Percentiles rank a stretch among this genome's conserved stretches.
Evolutionary conservation across 2,329 filamentous ascomycete species (phyloP).

Genomic region (Zymoseptoria ardabiliae): DNA sequence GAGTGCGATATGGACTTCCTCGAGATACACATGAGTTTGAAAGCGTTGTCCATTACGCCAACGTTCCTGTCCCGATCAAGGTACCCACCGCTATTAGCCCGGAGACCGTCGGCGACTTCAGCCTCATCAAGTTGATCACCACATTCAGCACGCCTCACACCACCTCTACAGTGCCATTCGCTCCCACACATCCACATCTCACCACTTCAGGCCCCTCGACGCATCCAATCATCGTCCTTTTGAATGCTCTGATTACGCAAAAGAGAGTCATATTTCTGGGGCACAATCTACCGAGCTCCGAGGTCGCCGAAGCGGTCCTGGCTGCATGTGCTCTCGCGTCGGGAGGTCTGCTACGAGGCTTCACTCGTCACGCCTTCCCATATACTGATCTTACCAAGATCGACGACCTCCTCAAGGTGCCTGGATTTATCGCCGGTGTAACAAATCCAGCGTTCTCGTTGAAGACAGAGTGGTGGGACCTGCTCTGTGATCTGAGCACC

Average conservation of each 20-base stretch:
- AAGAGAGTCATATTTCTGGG: slow-evolving; percentile 95
- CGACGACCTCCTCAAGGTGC: slow-evolving; percentile 89
- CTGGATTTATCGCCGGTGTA: slow-evolving; percentile 94
- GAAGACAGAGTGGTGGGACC: slow-evolving; percentile 96
- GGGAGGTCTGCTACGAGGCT: slow-evolving; percentile 84
- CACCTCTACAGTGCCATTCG: slow-evolving; percentile 77
- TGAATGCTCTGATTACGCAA: slow-evolving; percentile 91
- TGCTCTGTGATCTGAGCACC: slow-evolving; percentile 85
- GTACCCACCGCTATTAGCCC: slow-evolving; percentile 88
- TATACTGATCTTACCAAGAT: slow-evolving; percentile 98
- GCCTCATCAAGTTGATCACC: slow-evolving; percentile 91
- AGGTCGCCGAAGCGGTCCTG: slow-evolving; percentile 95
- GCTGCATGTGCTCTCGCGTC: slow-evolving; percentile 93
- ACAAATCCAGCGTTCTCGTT: slow-evolving; percentile 94
- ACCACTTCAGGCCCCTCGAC: slow-evolving; percentile 86
- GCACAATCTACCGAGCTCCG: slow-evolving; percentile 88
- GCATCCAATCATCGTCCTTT: slow-evolving; percentile 88
- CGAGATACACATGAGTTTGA: slow-evolving; percentile 97
- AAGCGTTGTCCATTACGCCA: slow-evolving; percentile 90
- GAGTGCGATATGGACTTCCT: slow-evolving; percentile 62
- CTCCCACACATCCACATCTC: slow-evolving; percentile 72
- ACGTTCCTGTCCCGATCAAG: slow-evolving; percentile 93
- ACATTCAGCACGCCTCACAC: slow-evolving; percentile 80
- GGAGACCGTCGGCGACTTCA: slow-evolving; percentile 96
- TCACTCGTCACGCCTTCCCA: slow-evolving; percentile 92